A percentile compares a stretch with the other conserved stretches of the same genome.
Conservation (phyloP, 306 rosid species). For the Phaseolus lunatus region DNA sequence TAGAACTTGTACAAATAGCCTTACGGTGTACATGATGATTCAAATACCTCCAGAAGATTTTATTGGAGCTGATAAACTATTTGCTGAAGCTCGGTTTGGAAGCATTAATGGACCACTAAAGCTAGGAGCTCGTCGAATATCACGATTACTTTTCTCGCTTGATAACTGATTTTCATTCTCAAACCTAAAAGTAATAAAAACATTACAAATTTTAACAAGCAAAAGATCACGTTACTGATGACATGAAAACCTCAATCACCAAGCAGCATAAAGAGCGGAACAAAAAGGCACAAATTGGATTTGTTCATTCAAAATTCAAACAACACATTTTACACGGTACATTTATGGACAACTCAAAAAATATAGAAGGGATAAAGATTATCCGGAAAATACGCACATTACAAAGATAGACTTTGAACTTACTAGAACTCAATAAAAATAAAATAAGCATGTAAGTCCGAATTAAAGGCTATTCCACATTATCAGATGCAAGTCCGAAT, state of each 20-base stretch:
- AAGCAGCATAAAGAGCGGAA: conserved; percentile 28
- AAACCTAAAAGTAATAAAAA: conserved; percentile 59
- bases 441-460: conserved; percentile 9
- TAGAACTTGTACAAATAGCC: conserved; percentile 37
- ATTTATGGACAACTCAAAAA: conserved; percentile 21
- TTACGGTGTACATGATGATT: conserved; percentile 25
- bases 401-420: conserved; percentile 13
- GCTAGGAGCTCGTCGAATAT: conserved; percentile 82
- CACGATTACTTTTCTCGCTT: conserved; percentile 63
- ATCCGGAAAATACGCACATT: not conserved
- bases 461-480: not conserved
- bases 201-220: conserved; percentile 32
- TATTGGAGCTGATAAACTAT: conserved; percentile 99
- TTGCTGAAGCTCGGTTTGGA: conserved; percentile 98
- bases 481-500: conserved; percentile 11
- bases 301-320: conserved; percentile 38
- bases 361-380: conserved; percentile 29
- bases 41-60: conserved; percentile 94
- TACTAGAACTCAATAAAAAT: conserved; percentile 11
- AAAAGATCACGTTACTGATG: conserved; percentile 1
- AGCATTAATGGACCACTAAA: conserved; percentile 99
- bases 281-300: conserved; percentile 1
- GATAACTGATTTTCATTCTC: conserved; percentile 67
- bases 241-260: conserved; percentile 37
- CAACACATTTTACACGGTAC: not conserved